Evolutionary conservation across 164 flowering plant genomes (phyloP).

Genomic region (Litsea cubeba): DNA sequence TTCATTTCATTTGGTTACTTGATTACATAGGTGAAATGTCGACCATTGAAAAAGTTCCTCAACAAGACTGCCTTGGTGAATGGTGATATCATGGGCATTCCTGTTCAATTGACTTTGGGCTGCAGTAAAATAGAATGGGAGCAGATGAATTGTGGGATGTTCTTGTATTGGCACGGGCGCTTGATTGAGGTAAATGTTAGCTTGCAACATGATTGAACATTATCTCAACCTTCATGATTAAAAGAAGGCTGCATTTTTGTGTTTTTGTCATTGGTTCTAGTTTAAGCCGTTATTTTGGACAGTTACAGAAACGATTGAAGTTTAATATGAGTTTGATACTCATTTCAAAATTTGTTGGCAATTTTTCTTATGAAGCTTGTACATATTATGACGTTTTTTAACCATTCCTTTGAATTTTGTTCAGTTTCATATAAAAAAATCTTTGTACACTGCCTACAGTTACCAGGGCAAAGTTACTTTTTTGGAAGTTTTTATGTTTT

Average conservation of each 20-base stretch:
- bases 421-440: too few species aligned
- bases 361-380: not conserved
- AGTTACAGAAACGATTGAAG: not conserved
- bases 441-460: too few species aligned
- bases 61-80: conserved; percentile 29
- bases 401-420: too few species aligned
- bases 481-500: too few species aligned
- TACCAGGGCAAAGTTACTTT: too few species aligned
- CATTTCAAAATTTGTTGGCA: too few species aligned
- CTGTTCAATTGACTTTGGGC: conserved; percentile 48
- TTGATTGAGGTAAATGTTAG: conserved; percentile 48
- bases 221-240: not conserved
- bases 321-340: not conserved
- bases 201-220: not conserved
- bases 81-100: conserved; percentile 34
- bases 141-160: conserved; percentile 49
- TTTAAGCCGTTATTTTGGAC: not conserved
- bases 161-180: conserved; percentile 70
- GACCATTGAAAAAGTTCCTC: conserved; percentile 49
- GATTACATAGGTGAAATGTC: conserved; percentile 42
- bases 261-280: not conserved
- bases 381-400: too few species aligned
- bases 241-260: too few species aligned
- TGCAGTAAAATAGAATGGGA: conserved; percentile 52
- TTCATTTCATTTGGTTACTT: not conserved